Percentiles rank a stretch among this genome's conserved stretches.
phyloP scores from a whole-genome alignment of 1,284 basidiomycete genomes.

The Lentinula novae-zelandiae region DNA sequence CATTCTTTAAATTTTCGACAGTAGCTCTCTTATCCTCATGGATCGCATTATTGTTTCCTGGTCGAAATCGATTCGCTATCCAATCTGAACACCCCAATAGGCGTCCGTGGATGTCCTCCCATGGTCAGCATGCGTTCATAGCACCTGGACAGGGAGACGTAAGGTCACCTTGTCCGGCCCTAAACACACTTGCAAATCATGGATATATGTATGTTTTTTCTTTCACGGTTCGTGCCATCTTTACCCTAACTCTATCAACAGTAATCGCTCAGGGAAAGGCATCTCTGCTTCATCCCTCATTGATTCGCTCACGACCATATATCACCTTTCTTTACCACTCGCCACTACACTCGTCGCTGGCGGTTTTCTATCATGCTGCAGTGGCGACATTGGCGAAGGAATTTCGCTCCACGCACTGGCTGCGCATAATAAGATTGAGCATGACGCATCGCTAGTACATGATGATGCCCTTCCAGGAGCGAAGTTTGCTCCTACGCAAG shows the following conservation, averaged over 20 bases:
- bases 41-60: neutral
- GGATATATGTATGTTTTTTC: constrained; percentile 14
- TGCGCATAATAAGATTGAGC: constrained; percentile 16
- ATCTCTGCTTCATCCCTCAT: constrained; percentile 6
- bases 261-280: constrained; percentile 13
- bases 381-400: neutral
- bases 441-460: constrained; percentile 44
- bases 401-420: constrained; percentile 12
- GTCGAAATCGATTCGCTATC: neutral
- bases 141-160: constrained; percentile 5
- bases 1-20: neutral
- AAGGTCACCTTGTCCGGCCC: constrained; percentile 15
- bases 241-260: neutral
- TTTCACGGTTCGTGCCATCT: neutral
- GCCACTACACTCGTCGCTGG: constrained; percentile 11
- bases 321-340: constrained; percentile 14
- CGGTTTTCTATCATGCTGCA: constrained; percentile 2
- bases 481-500: constrained; percentile 32
- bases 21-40: neutral
- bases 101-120: neutral
- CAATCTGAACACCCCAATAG: neutral
- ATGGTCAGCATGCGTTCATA: neutral
- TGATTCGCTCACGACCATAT: constrained; percentile 7
- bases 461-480: constrained; percentile 30
- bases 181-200: constrained; percentile 18